phyloP scores from a whole-genome alignment of 495 filamentous ascomycete genomes.

The Tuber melanosporum region DNA sequence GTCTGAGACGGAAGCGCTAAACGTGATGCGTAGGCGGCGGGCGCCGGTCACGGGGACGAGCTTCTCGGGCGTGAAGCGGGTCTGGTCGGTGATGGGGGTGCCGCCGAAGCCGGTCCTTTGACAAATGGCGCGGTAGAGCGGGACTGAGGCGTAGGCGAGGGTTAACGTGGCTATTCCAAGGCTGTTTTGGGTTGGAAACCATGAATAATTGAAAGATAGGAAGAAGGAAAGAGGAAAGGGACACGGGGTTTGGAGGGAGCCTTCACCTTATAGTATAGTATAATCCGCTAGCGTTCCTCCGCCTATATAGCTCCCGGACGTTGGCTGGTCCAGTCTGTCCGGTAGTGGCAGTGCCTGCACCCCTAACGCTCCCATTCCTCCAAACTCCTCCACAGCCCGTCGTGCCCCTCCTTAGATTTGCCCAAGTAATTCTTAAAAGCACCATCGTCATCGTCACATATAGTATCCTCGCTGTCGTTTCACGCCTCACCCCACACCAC shows the following conservation, averaged over 20 bases:
- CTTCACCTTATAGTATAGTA: constrained; percentile 44
- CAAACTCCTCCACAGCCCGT: neutral
- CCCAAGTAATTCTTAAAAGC: neutral
- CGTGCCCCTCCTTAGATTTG: neutral
- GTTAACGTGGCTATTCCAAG: constrained; percentile 70
- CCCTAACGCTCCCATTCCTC: neutral
- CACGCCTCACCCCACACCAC: neutral
- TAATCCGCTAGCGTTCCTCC: constrained; percentile 56
- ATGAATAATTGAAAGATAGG: constrained; percentile 3
- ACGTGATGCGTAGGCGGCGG: constrained; percentile 87
- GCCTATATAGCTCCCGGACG: constrained; percentile 51
- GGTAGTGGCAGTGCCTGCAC: neutral
- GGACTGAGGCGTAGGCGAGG: constrained; percentile 90
- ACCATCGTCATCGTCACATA: neutral
- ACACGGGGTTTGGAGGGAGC: neutral
- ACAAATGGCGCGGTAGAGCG: constrained; percentile 87
- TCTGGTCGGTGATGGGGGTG: constrained; percentile 73
- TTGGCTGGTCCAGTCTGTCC: constrained; percentile 21
- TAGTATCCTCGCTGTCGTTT: neutral
- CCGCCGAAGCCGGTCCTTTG: constrained; percentile 94
- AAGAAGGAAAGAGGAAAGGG: neutral
- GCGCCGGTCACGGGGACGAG: constrained; percentile 73
- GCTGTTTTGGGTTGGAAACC: constrained; percentile 23
- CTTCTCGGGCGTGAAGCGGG: constrained; percentile 56
- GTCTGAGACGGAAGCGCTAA: constrained; percentile 90